phyloP scores from a whole-genome alignment of 371 early-diverging fungal genomes.

The Saksenaea oblongispora region DNA sequence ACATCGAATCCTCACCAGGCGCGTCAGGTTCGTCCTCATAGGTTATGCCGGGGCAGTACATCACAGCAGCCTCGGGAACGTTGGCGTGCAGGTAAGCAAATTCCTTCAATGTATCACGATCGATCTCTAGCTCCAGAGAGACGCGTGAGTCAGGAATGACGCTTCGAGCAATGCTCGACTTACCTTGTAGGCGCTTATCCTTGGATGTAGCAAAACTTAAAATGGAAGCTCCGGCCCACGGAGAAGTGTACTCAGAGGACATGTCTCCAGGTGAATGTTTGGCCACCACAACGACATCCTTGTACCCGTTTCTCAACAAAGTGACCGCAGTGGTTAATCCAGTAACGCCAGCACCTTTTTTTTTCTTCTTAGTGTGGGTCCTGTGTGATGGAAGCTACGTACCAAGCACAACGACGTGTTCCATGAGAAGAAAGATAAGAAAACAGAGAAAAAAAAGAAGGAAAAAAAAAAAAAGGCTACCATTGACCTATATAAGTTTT shows the following conservation, averaged over 20 bases:
- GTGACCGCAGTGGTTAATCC: conserved; percentile 72
- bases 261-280: conserved; percentile 61
- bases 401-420: background rate
- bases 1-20: conserved; percentile 27
- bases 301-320: conserved; percentile 53
- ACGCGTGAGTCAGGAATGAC: conserved; percentile 3
- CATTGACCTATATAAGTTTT: too few species aligned
- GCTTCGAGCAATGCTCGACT: background rate
- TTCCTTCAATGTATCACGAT: conserved; percentile 31
- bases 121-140: conserved; percentile 24
- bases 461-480: too few species aligned
- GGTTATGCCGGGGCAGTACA: conserved; percentile 29
- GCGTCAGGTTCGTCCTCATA: conserved; percentile 15
- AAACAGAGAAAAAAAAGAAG: too few species aligned
- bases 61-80: conserved; percentile 39
- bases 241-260: conserved; percentile 65
- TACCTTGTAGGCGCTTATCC: conserved; percentile 39
- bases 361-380: too few species aligned
- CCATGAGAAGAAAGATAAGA: too few species aligned
- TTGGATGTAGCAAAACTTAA: conserved; percentile 28
- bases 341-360: conserved; percentile 76
- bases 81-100: conserved; percentile 31
- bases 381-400: background rate
- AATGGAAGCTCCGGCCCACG: conserved; percentile 71
- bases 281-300: conserved; percentile 59